These are phyloP conservation scores for Proliferodiscus dingleyae DNA, from an alignment of 2,329 filamentous ascomycete species.

Conservation along the genomic window DNA sequence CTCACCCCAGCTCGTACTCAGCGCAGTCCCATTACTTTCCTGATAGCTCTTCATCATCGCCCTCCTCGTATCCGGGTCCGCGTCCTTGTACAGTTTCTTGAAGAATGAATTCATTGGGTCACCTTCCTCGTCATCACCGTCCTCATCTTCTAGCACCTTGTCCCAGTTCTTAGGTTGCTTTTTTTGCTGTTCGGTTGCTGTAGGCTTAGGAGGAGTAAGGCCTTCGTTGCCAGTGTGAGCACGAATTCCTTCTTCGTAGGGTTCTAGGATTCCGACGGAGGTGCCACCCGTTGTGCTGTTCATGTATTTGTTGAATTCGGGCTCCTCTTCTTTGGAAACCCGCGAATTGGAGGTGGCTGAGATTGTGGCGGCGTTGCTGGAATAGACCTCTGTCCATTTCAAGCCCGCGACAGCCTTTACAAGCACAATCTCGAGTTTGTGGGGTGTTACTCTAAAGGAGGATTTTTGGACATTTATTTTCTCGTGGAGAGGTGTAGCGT, in stretches of 20 bases:
- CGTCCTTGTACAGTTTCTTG: conserved; percentile 76
- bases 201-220: too few relatives aligned
- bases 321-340: too few relatives aligned
- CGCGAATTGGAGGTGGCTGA: too few relatives aligned
- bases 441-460: conserved; percentile 61
- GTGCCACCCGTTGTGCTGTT: background rate
- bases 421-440: conserved; percentile 75
- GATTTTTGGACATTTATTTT: conserved; percentile 58
- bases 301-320: too few relatives aligned
- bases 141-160: conserved; percentile 52
- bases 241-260: background rate
- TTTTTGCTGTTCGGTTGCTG: too few relatives aligned
- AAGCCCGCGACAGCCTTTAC: conserved; percentile 57
- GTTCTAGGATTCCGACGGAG: background rate
- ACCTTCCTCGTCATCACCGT: conserved; percentile 53
- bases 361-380: too few relatives aligned
- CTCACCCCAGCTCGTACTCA: conserved; percentile 89
- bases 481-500: conserved; percentile 62
- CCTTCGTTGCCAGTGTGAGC: background rate
- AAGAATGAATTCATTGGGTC: conserved; percentile 79
- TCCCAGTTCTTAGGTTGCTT: too few relatives aligned
- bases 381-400: conserved; percentile 23
- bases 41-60: conserved; percentile 98
- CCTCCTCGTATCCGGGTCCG: conserved; percentile 73
- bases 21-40: conserved; percentile 87